These are phyloP conservation scores for Cyberlindnera maritima DNA, from an alignment of 805 yeast species.

Conservation along the genomic window DNA sequence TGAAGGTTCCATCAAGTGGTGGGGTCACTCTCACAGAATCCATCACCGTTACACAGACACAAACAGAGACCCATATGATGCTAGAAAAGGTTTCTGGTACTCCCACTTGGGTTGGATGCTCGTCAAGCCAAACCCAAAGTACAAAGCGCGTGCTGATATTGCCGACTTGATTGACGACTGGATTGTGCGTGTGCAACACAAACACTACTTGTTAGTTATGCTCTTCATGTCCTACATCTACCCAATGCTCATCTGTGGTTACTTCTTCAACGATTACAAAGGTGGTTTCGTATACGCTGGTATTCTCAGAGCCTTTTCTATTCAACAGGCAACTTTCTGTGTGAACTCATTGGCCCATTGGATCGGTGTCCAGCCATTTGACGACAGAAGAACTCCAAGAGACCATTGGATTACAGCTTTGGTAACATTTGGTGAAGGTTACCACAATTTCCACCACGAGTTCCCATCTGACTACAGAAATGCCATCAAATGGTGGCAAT, in stretches of 20 bases:
- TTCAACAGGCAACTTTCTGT: slow-evolving; percentile 85
- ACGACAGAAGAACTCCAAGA: slow-evolving; percentile 83
- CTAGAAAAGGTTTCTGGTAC: slow-evolving; percentile 80
- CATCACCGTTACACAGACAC: slow-evolving; percentile 89
- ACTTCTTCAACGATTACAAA: slow-evolving; percentile 53
- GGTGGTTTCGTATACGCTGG: slow-evolving; percentile 83
- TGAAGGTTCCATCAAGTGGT: slow-evolving; percentile 87
- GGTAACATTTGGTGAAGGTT: slow-evolving; percentile 86
- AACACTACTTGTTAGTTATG: slow-evolving; percentile 69
- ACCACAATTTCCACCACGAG: slow-evolving; percentile 89
- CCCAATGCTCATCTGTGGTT: slow-evolving; percentile 59
- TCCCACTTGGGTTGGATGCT: slow-evolving; percentile 89
- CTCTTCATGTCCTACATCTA: slow-evolving; percentile 54
- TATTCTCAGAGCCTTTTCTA: slow-evolving; percentile 60
- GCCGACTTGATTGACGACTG: slow-evolving; percentile 76
- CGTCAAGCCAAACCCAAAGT: slow-evolving; percentile 74
- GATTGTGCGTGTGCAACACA: slow-evolving; percentile 78
- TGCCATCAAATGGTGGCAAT: slow-evolving; percentile 85
- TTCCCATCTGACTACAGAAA: slow-evolving; percentile 88
- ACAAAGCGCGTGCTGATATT: slow-evolving; percentile 57
- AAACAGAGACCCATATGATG: slow-evolving; percentile 80
- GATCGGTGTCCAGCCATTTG: slow-evolving; percentile 84
- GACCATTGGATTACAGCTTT: slow-evolving; percentile 79
- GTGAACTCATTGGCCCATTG: slow-evolving; percentile 85
- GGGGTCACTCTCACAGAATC: slow-evolving; percentile 83